Conservation (phyloP, 2,329 filamentous ascomycete genomes). For the Pleochaeta shiraiana region DNA sequence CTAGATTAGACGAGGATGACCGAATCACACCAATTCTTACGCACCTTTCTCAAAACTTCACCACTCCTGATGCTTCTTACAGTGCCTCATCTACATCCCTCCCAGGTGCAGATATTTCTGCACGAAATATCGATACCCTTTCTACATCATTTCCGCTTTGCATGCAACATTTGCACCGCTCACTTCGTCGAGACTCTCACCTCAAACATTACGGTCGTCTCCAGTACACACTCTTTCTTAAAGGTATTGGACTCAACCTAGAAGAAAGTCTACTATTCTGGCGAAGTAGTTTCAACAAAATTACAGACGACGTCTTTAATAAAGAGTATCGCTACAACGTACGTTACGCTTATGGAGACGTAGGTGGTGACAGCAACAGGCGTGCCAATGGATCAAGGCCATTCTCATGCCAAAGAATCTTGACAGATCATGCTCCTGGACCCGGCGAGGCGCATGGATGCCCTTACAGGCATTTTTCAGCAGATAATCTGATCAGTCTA, state of each 20-base stretch:
- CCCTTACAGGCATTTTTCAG: constrained; percentile 77
- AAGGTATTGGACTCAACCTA: constrained; percentile 80
- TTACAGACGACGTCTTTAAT: constrained; percentile 88
- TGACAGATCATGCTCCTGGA: constrained; percentile 72
- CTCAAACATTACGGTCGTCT: constrained; percentile 84
- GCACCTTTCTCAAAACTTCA: constrained; percentile 89
- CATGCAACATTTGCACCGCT: constrained; percentile 80
- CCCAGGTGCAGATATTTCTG: constrained; percentile 51
- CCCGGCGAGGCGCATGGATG: constrained; percentile 88
- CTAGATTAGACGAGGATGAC: constrained; percentile 89
- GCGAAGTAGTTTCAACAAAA: constrained; percentile 64
- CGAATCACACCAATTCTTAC: constrained; percentile 54
- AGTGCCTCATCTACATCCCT: constrained; percentile 40
- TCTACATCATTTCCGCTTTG: constrained; percentile 73
- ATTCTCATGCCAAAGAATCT: constrained; percentile 85
- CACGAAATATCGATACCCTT: constrained; percentile 57
- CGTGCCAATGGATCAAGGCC: constrained; percentile 75
- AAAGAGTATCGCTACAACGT: constrained; percentile 97
- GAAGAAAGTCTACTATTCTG: constrained; percentile 87
- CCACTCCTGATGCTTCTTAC: constrained; percentile 73
- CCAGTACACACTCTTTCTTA: constrained; percentile 92
- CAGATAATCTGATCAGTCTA: constrained; percentile 63
- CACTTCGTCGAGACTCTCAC: constrained; percentile 68
- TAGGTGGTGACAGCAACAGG: constrained; percentile 52
- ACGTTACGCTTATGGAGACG: constrained; percentile 25